Conservation (phyloP, 2,329 filamentous ascomycete genomes). For the Fusarium tupiense region DNA sequence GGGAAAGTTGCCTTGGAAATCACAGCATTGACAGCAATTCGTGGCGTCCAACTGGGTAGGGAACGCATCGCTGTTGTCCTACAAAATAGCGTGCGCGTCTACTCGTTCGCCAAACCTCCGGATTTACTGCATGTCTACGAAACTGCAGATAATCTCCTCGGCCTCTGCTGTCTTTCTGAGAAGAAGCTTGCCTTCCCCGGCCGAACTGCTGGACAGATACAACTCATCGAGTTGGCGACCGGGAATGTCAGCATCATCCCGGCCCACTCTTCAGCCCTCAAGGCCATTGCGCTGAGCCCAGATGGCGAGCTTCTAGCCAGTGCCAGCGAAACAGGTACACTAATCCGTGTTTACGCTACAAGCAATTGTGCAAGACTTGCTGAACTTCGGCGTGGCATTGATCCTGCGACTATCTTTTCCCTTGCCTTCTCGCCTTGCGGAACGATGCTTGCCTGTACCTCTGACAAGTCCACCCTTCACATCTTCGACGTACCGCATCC, state of each 20-base stretch:
- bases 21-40: constrained; percentile 81
- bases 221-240: constrained; percentile 81
- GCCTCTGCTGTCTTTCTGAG: constrained; percentile 80
- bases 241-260: constrained; percentile 93
- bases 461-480: constrained; percentile 95
- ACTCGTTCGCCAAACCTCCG: constrained; percentile 79
- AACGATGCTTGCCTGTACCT: constrained; percentile 86
- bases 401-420: constrained; percentile 87
- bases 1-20: constrained; percentile 79
- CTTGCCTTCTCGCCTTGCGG: constrained; percentile 87
- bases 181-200: constrained; percentile 85
- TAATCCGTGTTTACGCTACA: constrained; percentile 87
- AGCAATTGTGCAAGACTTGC: constrained; percentile 81
- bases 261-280: constrained; percentile 82
- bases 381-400: constrained; percentile 88
- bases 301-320: constrained; percentile 87
- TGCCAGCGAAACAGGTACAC: constrained; percentile 89
- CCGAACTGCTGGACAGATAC: constrained; percentile 87
- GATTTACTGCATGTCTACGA: constrained; percentile 79
- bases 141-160: constrained; percentile 85
- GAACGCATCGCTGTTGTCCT: constrained; percentile 83
- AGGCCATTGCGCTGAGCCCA: constrained; percentile 80
- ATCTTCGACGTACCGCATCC: constrained; percentile 84
- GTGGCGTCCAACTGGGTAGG: constrained; percentile 80
- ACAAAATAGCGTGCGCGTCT: constrained; percentile 83